Conservation (phyloP, 2,329 filamentous ascomycete species). For the Penicillium sumatraense region DNA sequence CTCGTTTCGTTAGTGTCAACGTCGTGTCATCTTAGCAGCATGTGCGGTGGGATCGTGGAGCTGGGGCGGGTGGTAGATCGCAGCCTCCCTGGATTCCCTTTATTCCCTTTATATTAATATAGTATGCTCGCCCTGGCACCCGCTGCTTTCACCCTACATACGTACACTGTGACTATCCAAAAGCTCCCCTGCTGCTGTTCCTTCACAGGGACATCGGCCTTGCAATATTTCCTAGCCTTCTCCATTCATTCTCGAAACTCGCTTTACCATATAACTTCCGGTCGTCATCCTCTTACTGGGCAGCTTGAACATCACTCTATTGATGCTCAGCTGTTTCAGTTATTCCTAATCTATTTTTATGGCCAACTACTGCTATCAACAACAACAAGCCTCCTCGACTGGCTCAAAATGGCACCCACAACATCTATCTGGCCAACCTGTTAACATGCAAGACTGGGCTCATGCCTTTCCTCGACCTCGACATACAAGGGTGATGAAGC, state of each 20-base stretch:
- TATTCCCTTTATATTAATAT: constrained; percentile 28
- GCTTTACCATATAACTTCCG: constrained; percentile 1
- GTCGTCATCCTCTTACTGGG: constrained; percentile 4
- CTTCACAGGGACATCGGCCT: constrained; percentile 14
- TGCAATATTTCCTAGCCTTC: constrained; percentile 3
- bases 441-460: constrained; percentile 44
- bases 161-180: background rate
- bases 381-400: constrained; percentile 30
- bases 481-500: constrained; percentile 64
- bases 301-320: background rate
- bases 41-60: constrained; percentile 42
- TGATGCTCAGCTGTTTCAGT: constrained; percentile 1
- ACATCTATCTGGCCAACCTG: constrained; percentile 26
- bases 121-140: constrained; percentile 12
- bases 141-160: background rate
- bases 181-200: constrained; percentile 14
- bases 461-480: constrained; percentile 55
- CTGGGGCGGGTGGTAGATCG: constrained; percentile 42
- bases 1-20: constrained; percentile 42
- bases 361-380: constrained; percentile 36
- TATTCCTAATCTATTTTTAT: constrained; percentile 26
- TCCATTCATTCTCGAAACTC: background rate
- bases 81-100: constrained; percentile 33
- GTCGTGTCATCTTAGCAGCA: constrained; percentile 44
- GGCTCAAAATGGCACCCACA: constrained; percentile 34